These are phyloP conservation scores for Lactuca saligna DNA, from an alignment of 129 eudicot species.

Conservation along the genomic window DNA sequence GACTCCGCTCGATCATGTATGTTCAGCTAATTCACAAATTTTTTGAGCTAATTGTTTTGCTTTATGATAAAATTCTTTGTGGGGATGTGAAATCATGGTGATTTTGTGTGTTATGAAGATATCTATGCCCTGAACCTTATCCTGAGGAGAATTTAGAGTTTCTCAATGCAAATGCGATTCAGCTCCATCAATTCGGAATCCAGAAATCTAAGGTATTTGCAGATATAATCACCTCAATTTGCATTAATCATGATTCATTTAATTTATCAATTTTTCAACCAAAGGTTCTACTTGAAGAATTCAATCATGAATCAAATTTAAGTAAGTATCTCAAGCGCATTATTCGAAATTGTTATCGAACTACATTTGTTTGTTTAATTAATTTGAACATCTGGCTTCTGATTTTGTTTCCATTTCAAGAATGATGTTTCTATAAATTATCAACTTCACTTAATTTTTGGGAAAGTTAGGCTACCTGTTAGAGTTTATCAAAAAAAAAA, in stretches of 20 bases:
- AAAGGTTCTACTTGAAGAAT: neutral
- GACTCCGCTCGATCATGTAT: slow-evolving; percentile 52
- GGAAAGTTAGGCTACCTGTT: slow-evolving; percentile 1
- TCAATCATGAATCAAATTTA: neutral
- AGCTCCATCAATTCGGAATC: slow-evolving; percentile 48
- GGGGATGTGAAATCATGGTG: slow-evolving; percentile 1
- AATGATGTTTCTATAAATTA: neutral
- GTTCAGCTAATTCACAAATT: neutral
- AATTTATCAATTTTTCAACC: slow-evolving; percentile 1
- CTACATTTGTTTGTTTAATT: neutral
- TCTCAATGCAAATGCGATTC: slow-evolving; percentile 46
- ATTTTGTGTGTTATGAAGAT: slow-evolving; percentile 27
- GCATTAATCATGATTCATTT: neutral
- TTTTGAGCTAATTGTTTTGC: neutral
- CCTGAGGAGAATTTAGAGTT: slow-evolving; percentile 45
- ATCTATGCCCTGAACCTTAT: slow-evolving; percentile 59
- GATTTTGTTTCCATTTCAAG: slow-evolving; percentile 1
- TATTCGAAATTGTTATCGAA: neutral
- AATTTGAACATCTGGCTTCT: neutral
- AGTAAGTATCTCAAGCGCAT: neutral
- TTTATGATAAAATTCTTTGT: slow-evolving; percentile 4
- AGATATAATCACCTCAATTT: neutral
- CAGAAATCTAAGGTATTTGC: slow-evolving; percentile 50
- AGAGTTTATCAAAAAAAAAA: neutral
- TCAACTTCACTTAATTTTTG: neutral